A percentile compares a stretch with the other conserved stretches of the same genome.
phyloP scores from a whole-genome alignment of 805 yeast genomes.

The Metschnikowia noctiluminum region DNA sequence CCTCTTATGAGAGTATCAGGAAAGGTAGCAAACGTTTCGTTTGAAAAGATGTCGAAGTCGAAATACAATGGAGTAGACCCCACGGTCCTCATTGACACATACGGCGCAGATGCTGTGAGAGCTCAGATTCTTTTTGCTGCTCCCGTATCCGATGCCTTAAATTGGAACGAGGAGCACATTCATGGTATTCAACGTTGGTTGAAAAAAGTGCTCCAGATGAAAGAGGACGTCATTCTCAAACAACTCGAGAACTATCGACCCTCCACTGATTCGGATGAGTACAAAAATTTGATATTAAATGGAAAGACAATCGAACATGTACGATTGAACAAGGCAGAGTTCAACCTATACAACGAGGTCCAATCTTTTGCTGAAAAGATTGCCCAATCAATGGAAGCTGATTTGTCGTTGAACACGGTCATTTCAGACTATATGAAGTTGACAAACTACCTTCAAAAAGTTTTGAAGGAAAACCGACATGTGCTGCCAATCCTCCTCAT shows the following conservation, averaged over 20 bases:
- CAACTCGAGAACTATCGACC: not conserved
- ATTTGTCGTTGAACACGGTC: conserved; percentile 73
- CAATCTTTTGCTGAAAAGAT: conserved; percentile 48
- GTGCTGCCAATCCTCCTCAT: conserved; percentile 42
- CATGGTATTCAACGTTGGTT: conserved; percentile 89
- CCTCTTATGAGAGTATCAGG: conserved; percentile 53
- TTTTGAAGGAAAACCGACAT: conserved; percentile 29
- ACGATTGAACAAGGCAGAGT: conserved; percentile 43
- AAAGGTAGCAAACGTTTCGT: conserved; percentile 50
- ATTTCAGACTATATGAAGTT: conserved; percentile 88
- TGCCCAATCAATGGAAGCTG: conserved; percentile 55
- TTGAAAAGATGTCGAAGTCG: conserved; percentile 95
- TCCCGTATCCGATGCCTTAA: conserved; percentile 73
- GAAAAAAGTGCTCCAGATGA: conserved; percentile 44
- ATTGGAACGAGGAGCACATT: conserved; percentile 89
- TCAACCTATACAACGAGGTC: conserved; percentile 53
- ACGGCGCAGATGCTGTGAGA: conserved; percentile 93
- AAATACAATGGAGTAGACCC: conserved; percentile 96
- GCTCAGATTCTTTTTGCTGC: conserved; percentile 94
- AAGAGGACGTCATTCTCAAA: conserved; percentile 19
- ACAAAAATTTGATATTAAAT: conserved; percentile 19
- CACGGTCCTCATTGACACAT: conserved; percentile 59
- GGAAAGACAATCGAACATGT: conserved; percentile 20
- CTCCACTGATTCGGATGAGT: conserved; percentile 6
- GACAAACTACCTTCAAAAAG: conserved; percentile 47